phyloP scores from a whole-genome alignment of 1,284 basidiomycete genomes.

The Volvariella surrecta region DNA sequence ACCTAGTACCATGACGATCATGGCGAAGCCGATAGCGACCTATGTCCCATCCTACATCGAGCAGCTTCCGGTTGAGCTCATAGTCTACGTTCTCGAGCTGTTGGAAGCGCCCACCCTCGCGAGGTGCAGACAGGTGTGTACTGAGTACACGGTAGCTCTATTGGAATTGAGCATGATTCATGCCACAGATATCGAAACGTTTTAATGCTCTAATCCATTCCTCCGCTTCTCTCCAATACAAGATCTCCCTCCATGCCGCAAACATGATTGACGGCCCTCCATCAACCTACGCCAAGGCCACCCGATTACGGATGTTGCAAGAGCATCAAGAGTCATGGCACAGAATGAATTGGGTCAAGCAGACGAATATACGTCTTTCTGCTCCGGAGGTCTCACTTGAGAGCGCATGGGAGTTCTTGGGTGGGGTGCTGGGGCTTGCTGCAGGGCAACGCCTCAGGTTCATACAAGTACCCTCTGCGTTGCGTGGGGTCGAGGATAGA shows the following conservation, averaged over 20 bases:
- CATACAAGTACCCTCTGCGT: conserved; percentile 33
- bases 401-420: conserved; percentile 40
- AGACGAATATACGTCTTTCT: conserved; percentile 22
- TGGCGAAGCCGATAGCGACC: no score
- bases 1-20: no score
- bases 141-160: not conserved
- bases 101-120: conserved; percentile 7
- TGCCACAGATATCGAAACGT: conserved; percentile 28
- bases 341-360: conserved; percentile 23
- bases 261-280: conserved; percentile 34
- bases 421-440: conserved; percentile 33
- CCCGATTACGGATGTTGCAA: conserved; percentile 30
- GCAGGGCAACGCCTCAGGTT: conserved; percentile 23
- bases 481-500: conserved; percentile 30
- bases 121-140: conserved; percentile 5
- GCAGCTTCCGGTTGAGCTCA: conserved; percentile 7
- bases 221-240: conserved; percentile 32
- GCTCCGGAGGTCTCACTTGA: conserved; percentile 12
- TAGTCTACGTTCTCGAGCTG: conserved; percentile 3
- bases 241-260: conserved; percentile 33
- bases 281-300: conserved; percentile 18
- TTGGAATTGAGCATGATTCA: not conserved
- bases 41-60: not conserved
- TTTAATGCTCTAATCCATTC: conserved; percentile 25
- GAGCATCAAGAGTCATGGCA: conserved; percentile 36